Percentiles rank a stretch among this genome's conserved stretches.
phyloP scores from a whole-genome alignment of 495 filamentous ascomycete genomes.

The Cetradonia linearis region DNA sequence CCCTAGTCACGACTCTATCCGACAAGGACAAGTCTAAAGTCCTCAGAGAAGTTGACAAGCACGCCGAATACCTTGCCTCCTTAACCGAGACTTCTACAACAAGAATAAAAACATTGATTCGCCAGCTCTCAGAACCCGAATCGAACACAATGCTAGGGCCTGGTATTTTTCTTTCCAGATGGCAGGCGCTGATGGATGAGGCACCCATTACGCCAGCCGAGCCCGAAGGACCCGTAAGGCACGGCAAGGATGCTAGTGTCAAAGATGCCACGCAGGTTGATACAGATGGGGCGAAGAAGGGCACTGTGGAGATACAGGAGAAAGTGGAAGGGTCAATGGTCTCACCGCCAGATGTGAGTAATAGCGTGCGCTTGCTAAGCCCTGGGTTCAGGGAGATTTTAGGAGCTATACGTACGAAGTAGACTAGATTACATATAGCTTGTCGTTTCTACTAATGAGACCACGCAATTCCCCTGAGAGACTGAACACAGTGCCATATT shows the following conservation, averaged over 20 bases:
- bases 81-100: slow-evolving; percentile 39
- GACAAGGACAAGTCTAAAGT: slow-evolving; percentile 29
- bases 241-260: slow-evolving; percentile 41
- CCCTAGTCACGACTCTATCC: slow-evolving; percentile 38
- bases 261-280: slow-evolving; percentile 40
- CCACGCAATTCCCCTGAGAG: too few relatives aligned
- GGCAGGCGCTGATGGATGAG: slow-evolving; percentile 51
- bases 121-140: slow-evolving; percentile 18
- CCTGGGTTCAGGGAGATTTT: neutral
- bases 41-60: slow-evolving; percentile 37
- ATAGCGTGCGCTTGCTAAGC: neutral
- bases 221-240: slow-evolving; percentile 35
- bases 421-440: too few relatives aligned
- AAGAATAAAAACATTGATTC: slow-evolving; percentile 34
- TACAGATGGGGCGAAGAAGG: slow-evolving; percentile 33
- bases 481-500: too few relatives aligned
- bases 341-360: slow-evolving; percentile 11
- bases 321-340: neutral
- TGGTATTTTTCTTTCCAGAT: slow-evolving; percentile 52
- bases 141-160: slow-evolving; percentile 37
- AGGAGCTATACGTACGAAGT: neutral
- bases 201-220: slow-evolving; percentile 47
- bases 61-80: slow-evolving; percentile 42
- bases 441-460: too few relatives aligned
- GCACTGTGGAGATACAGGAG: slow-evolving; percentile 5